Conservation (phyloP, 2,329 filamentous ascomycete species). For the Colletotrichum agaves region DNA sequence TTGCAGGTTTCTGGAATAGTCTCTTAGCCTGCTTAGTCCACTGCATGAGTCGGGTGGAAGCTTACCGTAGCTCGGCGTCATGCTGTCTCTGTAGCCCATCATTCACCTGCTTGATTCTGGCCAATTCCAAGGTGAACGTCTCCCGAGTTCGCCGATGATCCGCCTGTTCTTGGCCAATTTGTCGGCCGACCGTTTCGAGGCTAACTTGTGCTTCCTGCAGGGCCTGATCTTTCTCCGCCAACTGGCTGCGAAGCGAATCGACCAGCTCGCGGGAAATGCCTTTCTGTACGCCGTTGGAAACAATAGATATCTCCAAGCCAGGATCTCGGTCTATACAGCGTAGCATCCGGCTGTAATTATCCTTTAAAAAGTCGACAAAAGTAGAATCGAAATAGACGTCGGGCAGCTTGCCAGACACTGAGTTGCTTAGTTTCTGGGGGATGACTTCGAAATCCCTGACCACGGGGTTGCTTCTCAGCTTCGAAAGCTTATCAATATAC, state of each 20-base stretch:
- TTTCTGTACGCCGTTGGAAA: slow-evolving; percentile 83
- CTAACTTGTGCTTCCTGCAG: slow-evolving; percentile 60
- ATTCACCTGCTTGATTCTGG: slow-evolving; percentile 71
- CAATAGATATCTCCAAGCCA: slow-evolving; percentile 83
- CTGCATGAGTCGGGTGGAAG: slow-evolving; percentile 21
- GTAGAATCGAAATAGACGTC: slow-evolving; percentile 86
- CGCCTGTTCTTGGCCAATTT: slow-evolving; percentile 77
- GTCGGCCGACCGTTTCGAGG: slow-evolving; percentile 59
- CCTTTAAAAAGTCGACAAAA: slow-evolving; percentile 95
- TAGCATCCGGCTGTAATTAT: slow-evolving; percentile 88
- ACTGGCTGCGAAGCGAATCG: slow-evolving; percentile 81
- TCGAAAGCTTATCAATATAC: slow-evolving; percentile 84
- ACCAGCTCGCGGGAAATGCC: slow-evolving; percentile 95
- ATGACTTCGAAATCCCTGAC: slow-evolving; percentile 92
- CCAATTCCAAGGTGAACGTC: slow-evolving; percentile 62
- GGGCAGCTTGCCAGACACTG: slow-evolving; percentile 65
- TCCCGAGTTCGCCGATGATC: slow-evolving; percentile 77
- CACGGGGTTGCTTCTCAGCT: slow-evolving; percentile 79
- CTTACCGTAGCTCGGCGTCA: slow-evolving; percentile 70
- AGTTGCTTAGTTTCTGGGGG: slow-evolving; percentile 71
- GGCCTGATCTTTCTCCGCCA: slow-evolving; percentile 74
- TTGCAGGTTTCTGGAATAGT: slow-evolving; percentile 28
- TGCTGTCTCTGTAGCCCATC: slow-evolving; percentile 78
- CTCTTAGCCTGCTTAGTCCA: neutral
- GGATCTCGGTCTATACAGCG: slow-evolving; percentile 92